Conservation (phyloP, 768 basidiomycete species). For the Agaricus bisporus region DNA sequence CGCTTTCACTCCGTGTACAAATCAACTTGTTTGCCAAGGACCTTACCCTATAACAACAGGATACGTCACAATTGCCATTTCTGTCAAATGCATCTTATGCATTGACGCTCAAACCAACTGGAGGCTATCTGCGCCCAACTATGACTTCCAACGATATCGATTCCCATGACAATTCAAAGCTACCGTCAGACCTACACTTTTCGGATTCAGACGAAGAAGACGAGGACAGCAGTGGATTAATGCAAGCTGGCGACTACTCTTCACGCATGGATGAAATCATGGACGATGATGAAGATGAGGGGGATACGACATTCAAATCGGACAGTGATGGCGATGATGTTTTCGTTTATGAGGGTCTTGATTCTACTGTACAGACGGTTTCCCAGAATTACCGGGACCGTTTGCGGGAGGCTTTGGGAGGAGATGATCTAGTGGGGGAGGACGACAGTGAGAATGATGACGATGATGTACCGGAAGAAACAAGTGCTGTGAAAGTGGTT, state of each 20-base stretch:
- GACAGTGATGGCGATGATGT: conserved; percentile 32
- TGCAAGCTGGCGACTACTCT: conserved; percentile 52
- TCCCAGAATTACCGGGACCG: conserved; percentile 57
- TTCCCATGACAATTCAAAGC: background rate
- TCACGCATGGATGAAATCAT: conserved; percentile 66
- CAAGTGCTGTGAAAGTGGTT: conserved; percentile 40
- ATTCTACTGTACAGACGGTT: conserved; percentile 35
- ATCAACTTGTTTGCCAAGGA: background rate
- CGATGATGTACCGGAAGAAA: conserved; percentile 38
- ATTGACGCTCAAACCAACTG: background rate
- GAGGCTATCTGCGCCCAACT: background rate
- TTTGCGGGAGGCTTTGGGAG: conserved; percentile 66
- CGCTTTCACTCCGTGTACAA: background rate
- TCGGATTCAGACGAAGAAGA: conserved; percentile 41
- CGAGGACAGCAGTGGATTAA: conserved; percentile 27
- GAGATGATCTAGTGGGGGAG: conserved; percentile 32
- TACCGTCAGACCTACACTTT: conserved; percentile 18
- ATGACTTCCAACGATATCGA: conserved; percentile 4
- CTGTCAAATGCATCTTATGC: background rate
- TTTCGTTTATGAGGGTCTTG: conserved; percentile 71
- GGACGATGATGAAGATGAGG: conserved; percentile 33
- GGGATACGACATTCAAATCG: conserved; percentile 8
- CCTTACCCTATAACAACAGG: conserved; percentile 2
- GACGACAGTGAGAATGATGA: conserved; percentile 21
- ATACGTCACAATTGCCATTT: background rate